Evolutionary conservation across 371 early-diverging fungal genomes (phyloP).

Genomic region (Neoconidiobolus thromboides): DNA sequence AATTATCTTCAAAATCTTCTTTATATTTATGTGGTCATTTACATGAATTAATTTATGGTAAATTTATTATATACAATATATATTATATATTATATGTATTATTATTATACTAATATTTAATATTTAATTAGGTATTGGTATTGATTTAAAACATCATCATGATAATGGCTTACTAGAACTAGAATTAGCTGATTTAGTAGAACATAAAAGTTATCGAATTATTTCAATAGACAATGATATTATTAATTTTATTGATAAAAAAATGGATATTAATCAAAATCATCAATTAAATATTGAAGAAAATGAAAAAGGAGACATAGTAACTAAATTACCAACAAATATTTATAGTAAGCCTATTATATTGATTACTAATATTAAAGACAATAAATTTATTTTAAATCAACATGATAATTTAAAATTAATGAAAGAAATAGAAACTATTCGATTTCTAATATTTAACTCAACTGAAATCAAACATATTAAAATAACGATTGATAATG

Average conservation of each 20-base stretch:
- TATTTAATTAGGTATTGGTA: conserved; percentile 29
- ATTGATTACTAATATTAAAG: conserved; percentile 76
- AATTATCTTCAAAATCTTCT: conserved; percentile 36
- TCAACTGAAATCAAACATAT: not conserved
- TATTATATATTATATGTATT: too few relatives aligned
- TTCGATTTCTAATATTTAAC: not conserved
- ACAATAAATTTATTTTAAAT: conserved; percentile 49
- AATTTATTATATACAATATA: too few relatives aligned
- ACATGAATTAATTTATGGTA: conserved; percentile 51
- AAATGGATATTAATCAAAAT: conserved; percentile 23
- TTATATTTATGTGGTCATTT: conserved; percentile 75
- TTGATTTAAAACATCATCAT: conserved; percentile 38
- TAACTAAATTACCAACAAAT: conserved; percentile 4
- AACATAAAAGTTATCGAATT: conserved; percentile 58
- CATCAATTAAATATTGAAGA: conserved; percentile 10
- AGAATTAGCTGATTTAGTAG: conserved; percentile 76
- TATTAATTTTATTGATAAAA: conserved; percentile 56
- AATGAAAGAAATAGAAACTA: conserved; percentile 15
- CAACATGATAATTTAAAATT: conserved; percentile 45
- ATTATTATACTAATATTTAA: too few relatives aligned
- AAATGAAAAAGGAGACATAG: not conserved
- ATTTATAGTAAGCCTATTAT: conserved; percentile 45
- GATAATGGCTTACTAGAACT: conserved; percentile 49
- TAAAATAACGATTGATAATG: not conserved
- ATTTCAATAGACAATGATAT: conserved; percentile 74